Conservation (phyloP, 116 monocot genomes). For the Thalassia testudinum region DNA sequence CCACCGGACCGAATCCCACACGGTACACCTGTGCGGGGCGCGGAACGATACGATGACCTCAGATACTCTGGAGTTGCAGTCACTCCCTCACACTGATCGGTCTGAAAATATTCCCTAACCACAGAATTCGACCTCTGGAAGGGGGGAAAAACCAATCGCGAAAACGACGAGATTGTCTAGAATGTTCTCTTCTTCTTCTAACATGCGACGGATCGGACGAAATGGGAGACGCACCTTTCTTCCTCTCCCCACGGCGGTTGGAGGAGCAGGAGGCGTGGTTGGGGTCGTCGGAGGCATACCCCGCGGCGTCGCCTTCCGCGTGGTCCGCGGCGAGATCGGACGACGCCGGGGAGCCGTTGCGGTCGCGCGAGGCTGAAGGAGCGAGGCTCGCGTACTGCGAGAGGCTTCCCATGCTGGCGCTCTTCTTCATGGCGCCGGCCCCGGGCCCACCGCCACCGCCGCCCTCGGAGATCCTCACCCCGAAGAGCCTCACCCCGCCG, state of each 20-base stretch:
- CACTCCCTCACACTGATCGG: too few relatives aligned
- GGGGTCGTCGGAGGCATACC: conserved; percentile 22
- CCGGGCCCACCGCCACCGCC: background rate
- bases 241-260: conserved; percentile 13
- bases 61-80: too few relatives aligned
- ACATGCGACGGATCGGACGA: too few relatives aligned
- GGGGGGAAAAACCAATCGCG: too few relatives aligned
- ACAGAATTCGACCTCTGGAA: too few relatives aligned
- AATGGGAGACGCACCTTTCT: conserved; percentile 27
- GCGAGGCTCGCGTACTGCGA: conserved; percentile 9
- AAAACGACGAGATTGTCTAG: too few relatives aligned
- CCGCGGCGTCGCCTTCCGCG: conserved; percentile 2
- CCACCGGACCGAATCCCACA: too few relatives aligned
- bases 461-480: conserved; percentile 13
- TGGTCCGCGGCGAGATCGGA: conserved; percentile 5
- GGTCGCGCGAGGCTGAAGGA: conserved; percentile 1
- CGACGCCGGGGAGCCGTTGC: conserved; percentile 7
- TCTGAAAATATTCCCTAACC: too few relatives aligned
- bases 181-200: too few relatives aligned
- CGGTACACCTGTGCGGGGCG: too few relatives aligned
- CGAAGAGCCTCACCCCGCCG: conserved; percentile 15
- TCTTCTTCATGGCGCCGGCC: conserved; percentile 13
- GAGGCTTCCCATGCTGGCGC: conserved; percentile 20
- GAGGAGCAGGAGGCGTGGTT: conserved; percentile 20
- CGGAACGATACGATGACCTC: too few relatives aligned